Percentiles rank a stretch among this genome's conserved stretches.
Conservation (phyloP, 441 rosid species). For the Aleurites moluccanus region DNA sequence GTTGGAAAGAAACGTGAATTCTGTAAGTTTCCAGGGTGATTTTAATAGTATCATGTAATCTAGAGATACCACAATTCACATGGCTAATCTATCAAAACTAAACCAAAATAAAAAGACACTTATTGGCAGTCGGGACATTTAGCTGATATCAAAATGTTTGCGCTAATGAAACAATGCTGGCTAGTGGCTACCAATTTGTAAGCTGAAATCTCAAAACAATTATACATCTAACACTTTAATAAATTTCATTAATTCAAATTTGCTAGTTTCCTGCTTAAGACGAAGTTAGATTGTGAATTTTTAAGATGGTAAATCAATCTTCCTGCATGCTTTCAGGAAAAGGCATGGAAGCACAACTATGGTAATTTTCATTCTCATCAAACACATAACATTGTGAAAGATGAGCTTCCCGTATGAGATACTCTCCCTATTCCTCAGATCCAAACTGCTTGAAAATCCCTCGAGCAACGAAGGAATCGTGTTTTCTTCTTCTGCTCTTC, state of each 20-base stretch:
- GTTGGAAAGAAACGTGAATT: background rate
- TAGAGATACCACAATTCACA: background rate
- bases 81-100: background rate
- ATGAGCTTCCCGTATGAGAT: conserved; percentile 87
- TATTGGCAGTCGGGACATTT: too few relatives aligned
- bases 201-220: background rate
- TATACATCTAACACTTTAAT: background rate
- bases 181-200: too few relatives aligned
- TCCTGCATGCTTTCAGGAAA: conserved; percentile 53
- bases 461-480: conserved; percentile 67
- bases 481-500: conserved; percentile 30
- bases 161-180: background rate
- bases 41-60: background rate
- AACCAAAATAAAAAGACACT: too few relatives aligned
- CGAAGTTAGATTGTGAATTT: background rate
- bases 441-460: conserved; percentile 67
- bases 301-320: conserved; percentile 27
- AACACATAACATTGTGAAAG: conserved; percentile 76
- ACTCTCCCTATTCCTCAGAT: conserved; percentile 78
- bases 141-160: too few relatives aligned
- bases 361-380: conserved; percentile 70
- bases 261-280: background rate
- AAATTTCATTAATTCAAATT: background rate
- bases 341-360: conserved; percentile 83
- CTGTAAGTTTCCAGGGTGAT: background rate